These are phyloP conservation scores for Clonostachys byssicola DNA, from an alignment of 2,329 filamentous ascomycete species.

Conservation along the genomic window DNA sequence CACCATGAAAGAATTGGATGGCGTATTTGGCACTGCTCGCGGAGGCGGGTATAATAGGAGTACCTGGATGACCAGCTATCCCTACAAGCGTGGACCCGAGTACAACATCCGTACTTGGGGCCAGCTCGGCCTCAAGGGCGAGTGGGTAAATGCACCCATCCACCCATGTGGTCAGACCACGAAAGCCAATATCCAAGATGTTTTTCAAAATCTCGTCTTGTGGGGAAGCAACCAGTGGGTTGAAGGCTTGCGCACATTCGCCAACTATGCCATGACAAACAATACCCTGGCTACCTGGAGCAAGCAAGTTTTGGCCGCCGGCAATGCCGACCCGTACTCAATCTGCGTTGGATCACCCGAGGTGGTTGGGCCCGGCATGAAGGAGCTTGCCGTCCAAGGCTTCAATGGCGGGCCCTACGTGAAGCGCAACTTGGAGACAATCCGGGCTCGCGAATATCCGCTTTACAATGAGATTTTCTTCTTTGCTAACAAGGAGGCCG, in stretches of 20 bases:
- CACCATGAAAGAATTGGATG: neutral
- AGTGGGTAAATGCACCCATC: neutral
- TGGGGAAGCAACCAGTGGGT: neutral
- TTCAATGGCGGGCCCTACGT: neutral
- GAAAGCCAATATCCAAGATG: neutral
- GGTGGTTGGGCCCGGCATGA: neutral
- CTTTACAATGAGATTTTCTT: neutral
- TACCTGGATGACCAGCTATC: neutral
- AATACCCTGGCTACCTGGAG: neutral
- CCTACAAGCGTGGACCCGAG: neutral
- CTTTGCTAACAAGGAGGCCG: neutral
- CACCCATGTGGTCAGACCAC: neutral
- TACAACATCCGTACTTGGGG: neutral
- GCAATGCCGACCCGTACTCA: neutral
- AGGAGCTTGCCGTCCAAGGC: neutral
- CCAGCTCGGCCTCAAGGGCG: neutral
- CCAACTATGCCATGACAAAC: neutral
- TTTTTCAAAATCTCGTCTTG: neutral
- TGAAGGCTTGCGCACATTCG: neutral
- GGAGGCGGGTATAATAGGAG: neutral
- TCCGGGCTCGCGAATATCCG: neutral
- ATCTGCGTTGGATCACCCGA: neutral
- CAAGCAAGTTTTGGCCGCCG: neutral
- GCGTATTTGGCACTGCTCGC: neutral
- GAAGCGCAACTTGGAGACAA: neutral